Conservation (phyloP, 2,329 filamentous ascomycete species). For the Pseudogymnoascus sp. region DNA sequence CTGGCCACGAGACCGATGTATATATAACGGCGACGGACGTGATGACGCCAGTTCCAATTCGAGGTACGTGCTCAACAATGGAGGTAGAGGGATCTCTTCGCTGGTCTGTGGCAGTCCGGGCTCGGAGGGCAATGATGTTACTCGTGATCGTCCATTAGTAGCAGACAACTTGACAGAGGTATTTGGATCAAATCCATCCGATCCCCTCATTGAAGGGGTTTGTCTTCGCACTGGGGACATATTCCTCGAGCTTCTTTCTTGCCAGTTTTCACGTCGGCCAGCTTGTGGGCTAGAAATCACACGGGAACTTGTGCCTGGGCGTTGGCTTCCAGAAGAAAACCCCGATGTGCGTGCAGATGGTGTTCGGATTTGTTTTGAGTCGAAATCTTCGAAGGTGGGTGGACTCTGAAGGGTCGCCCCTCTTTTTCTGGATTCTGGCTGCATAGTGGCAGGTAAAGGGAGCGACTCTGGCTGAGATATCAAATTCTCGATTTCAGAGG, state of each 20-base stretch:
- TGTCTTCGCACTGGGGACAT: constrained; percentile 22
- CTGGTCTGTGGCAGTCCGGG: constrained; percentile 31
- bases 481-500: constrained; percentile 50
- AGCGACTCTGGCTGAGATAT: constrained; percentile 50
- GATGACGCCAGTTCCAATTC: constrained; percentile 57
- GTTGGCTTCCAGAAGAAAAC: not conserved
- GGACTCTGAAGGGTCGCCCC: not conserved
- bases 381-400: constrained; percentile 3
- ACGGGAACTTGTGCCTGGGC: not conserved
- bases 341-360: constrained; percentile 16
- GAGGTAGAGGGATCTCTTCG: constrained; percentile 50
- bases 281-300: constrained; percentile 4
- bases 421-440: constrained; percentile 12
- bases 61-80: constrained; percentile 58
- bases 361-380: not conserved
- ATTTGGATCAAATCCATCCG: constrained; percentile 24
- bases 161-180: constrained; percentile 13
- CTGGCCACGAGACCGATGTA: constrained; percentile 47
- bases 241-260: constrained; percentile 1
- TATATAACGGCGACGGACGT: constrained; percentile 56
- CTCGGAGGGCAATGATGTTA: constrained; percentile 21
- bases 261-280: not conserved
- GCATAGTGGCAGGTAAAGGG: constrained; percentile 38
- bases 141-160: constrained; percentile 13
- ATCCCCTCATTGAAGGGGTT: constrained; percentile 16